phyloP scores from a whole-genome alignment of 208 protist species.

The Trypanosomatidae sp. region DNA sequence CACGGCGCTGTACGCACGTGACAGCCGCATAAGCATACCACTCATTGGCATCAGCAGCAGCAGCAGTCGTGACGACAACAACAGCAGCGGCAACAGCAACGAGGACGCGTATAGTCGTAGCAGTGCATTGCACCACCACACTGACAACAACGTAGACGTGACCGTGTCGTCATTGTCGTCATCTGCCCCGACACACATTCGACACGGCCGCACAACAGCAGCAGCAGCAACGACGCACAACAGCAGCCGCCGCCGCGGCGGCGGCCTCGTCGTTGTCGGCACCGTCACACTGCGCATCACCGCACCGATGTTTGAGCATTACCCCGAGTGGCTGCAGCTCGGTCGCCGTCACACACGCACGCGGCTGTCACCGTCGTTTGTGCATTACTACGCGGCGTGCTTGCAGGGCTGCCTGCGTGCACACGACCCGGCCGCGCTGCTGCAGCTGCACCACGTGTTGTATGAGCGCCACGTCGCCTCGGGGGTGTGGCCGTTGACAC shows the following conservation, averaged over 20 bases:
- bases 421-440: conserved; percentile 20
- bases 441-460: conserved; percentile 51
- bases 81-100: too few species aligned
- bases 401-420: conserved; percentile 33
- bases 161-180: too few species aligned
- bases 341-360: conserved; percentile 3
- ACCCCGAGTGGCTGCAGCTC: conserved; percentile 37
- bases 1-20: conserved; percentile 22
- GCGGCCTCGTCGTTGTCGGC: conserved; percentile 14
- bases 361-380: conserved; percentile 25
- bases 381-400: conserved; percentile 57
- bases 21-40: conserved; percentile 40
- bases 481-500: conserved; percentile 37
- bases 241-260: too few species aligned
- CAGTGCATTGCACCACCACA: too few species aligned
- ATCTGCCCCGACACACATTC: too few species aligned
- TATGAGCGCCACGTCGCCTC: conserved; percentile 70
- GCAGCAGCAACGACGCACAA: not conserved
- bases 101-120: too few species aligned
- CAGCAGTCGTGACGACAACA: not conserved
- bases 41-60: conserved; percentile 20
- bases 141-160: too few species aligned
- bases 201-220: too few species aligned
- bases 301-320: conserved; percentile 43
- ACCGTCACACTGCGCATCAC: conserved; percentile 43